Percentiles rank a stretch among this genome's conserved stretches.
phyloP scores from a whole-genome alignment of 2,329 filamentous ascomycete species.

The Pseudogymnoascus sp. region DNA sequence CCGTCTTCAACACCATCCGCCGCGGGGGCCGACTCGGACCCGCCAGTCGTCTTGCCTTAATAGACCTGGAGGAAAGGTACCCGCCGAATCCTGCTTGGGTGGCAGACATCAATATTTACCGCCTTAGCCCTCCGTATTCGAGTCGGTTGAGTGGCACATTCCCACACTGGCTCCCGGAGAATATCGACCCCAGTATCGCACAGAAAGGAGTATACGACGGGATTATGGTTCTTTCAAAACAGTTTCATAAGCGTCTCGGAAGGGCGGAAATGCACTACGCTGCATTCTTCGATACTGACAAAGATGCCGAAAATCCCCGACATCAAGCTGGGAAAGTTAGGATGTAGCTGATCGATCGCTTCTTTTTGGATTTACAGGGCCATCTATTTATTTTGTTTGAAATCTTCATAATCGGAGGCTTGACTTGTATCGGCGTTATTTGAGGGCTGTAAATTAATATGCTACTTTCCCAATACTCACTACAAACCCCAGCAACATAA shows the following conservation, averaged over 20 bases:
- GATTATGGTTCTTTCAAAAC: neutral
- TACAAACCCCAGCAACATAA: neutral
- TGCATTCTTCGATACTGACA: neutral
- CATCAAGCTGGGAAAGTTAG: too few relatives aligned
- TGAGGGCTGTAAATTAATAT: neutral
- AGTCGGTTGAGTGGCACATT: neutral
- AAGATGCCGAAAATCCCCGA: neutral
- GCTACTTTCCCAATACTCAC: neutral
- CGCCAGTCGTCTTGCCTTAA: neutral
- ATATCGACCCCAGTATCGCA: neutral
- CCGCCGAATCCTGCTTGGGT: neutral
- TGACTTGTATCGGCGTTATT: too few relatives aligned
- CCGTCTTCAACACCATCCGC: neutral
- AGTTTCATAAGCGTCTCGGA: neutral
- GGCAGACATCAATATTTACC: neutral
- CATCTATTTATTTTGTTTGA: too few relatives aligned
- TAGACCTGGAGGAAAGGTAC: neutral
- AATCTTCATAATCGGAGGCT: too few relatives aligned
- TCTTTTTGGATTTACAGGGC: neutral
- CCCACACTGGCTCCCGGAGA: neutral
- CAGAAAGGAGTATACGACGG: neutral
- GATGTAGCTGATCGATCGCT: too few relatives aligned
- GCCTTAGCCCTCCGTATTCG: neutral
- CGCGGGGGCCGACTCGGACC: neutral
- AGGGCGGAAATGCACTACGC: neutral